Base-by-base conservation (phyloP, 2,329 filamentous ascomycete species). In the Periconia macrospinosa region DNA sequence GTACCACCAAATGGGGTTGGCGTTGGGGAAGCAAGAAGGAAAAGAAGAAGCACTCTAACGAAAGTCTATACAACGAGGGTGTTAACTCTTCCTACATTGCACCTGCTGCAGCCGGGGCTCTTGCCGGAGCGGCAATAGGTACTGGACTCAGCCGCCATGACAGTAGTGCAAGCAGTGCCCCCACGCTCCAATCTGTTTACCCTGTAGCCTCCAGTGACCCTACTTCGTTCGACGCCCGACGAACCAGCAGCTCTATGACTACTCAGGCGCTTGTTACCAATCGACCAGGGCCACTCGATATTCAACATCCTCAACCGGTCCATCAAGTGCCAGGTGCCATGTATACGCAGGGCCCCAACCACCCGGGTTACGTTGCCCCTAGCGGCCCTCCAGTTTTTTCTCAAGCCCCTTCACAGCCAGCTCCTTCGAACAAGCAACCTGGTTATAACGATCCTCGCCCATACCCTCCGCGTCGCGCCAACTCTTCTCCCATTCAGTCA, bases 281-380 rank as follows among this genome's bases (percentile, higher is more conserved):
- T 8, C 63, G 66, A 33, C 67, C 68, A 9, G 70, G 65, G 78
- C 79, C 84, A 0, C 81, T 91, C 30, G 86, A 87, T 11, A 79
- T 97, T n/a, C 89, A 94, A 69, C 91, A 96, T 63, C 92, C 92
- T 2, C 88, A 92, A 62, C 92, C 92, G 2, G 83, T 90, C 54
- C 80, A 83, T 2, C 90, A 90, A 0, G 85, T 95, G 2, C 86
- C 87, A 37, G 83, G 83, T 56, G 83, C 83, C 17, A 81, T 92
- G 1, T 90, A 91, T 62, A 74, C 74, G 5, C 77, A 79, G 55
- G 68, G 71, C 13, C 67, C 72, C 11, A 62, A 72, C 15, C 72
- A 74, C 27, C 53, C 75, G 41, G 66, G 70, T 6, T 79, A 80
- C 56, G 67, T 61, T 41, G 73, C 74, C 19, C 76, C 77, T 10